A percentile compares a stretch with the other conserved stretches of the same genome.
These are phyloP conservation scores for Talaromyces amestolkiae DNA, from an alignment of 2,329 filamentous ascomycete species.

Conservation along the genomic window DNA sequence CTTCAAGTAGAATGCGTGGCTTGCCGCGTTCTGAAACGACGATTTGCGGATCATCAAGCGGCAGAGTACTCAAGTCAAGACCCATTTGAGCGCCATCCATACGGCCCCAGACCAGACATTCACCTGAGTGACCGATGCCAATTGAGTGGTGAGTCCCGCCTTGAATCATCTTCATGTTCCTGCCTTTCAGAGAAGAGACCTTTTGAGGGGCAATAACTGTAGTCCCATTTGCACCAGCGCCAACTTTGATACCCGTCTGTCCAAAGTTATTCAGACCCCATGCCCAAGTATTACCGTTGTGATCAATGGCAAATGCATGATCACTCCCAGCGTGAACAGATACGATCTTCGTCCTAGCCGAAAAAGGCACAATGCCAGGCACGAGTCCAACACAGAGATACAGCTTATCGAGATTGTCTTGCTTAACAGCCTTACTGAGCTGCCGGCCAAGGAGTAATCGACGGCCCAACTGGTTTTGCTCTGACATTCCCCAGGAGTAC, in stretches of 20 bases:
- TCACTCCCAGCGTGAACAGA: constrained; percentile 34
- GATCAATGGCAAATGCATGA: constrained; percentile 49
- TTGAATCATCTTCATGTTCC: constrained; percentile 49
- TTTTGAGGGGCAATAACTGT: constrained; percentile 63
- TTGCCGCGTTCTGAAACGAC: constrained; percentile 14
- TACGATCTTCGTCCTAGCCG: constrained; percentile 53
- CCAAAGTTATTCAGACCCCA: constrained; percentile 83
- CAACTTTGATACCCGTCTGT: constrained; percentile 65
- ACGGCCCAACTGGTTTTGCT: constrained; percentile 68
- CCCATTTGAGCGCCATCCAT: constrained; percentile 52
- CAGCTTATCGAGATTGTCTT: not conserved
- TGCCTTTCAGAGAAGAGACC: constrained; percentile 57
- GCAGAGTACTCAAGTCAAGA: not conserved
- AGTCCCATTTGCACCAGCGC: constrained; percentile 57
- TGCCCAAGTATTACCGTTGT: constrained; percentile 51
- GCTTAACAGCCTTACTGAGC: constrained; percentile 45
- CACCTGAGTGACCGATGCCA: constrained; percentile 57
- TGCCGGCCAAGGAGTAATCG: constrained; percentile 57
- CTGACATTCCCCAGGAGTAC: constrained; percentile 69
- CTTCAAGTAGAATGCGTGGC: constrained; percentile 18
- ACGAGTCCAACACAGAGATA: not conserved
- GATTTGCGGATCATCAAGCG: constrained; percentile 4
- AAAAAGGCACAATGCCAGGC: constrained; percentile 53
- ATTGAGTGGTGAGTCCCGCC: constrained; percentile 69
- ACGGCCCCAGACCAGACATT: constrained; percentile 61